These are phyloP conservation scores for Tolypocladium tropicale DNA, from an alignment of 2,329 filamentous ascomycete species.

Conservation along the genomic window DNA sequence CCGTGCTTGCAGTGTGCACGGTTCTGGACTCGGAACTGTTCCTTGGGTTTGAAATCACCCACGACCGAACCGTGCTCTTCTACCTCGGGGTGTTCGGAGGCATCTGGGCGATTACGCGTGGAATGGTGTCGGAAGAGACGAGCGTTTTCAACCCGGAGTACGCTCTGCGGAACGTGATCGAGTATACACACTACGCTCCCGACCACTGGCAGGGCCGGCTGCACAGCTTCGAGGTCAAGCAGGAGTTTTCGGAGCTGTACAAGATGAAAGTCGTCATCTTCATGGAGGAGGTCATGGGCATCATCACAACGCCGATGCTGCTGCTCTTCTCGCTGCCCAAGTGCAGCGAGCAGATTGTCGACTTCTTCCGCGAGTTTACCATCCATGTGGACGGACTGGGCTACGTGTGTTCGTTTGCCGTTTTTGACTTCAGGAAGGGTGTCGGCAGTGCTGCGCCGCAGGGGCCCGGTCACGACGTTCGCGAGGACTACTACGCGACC, in stretches of 20 bases:
- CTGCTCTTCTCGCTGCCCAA: slow-evolving; percentile 78
- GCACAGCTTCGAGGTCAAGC: slow-evolving; percentile 89
- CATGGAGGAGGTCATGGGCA: slow-evolving; percentile 81
- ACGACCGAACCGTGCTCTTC: slow-evolving; percentile 80
- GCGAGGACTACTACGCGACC: slow-evolving; percentile 87
- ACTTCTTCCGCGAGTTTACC: slow-evolving; percentile 97
- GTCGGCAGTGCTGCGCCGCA: slow-evolving; percentile 34
- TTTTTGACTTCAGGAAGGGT: slow-evolving; percentile 91
- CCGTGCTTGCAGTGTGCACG: slow-evolving; percentile 73
- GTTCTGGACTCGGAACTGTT: slow-evolving; percentile 88
- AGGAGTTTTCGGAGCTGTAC: slow-evolving; percentile 83
- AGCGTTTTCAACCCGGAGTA: slow-evolving; percentile 87
- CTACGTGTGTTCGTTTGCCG: slow-evolving; percentile 93
- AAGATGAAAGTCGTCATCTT: slow-evolving; percentile 90
- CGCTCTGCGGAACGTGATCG: slow-evolving; percentile 77
- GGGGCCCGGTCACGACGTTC: slow-evolving; percentile 46
- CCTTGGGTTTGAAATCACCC: slow-evolving; percentile 82
- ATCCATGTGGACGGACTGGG: slow-evolving; percentile 93
- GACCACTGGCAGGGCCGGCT: slow-evolving; percentile 79
- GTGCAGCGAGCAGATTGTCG: slow-evolving; percentile 85
- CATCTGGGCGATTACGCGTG: slow-evolving; percentile 74
- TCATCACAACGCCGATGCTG: slow-evolving; percentile 84
- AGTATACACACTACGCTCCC: slow-evolving; percentile 87
- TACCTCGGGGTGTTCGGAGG: slow-evolving; percentile 77
- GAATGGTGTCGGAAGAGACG: slow-evolving; percentile 78